Evolutionary conservation across 805 yeast genomes (phyloP).

Genomic region (Yamadazyma paraphyllophila): DNA sequence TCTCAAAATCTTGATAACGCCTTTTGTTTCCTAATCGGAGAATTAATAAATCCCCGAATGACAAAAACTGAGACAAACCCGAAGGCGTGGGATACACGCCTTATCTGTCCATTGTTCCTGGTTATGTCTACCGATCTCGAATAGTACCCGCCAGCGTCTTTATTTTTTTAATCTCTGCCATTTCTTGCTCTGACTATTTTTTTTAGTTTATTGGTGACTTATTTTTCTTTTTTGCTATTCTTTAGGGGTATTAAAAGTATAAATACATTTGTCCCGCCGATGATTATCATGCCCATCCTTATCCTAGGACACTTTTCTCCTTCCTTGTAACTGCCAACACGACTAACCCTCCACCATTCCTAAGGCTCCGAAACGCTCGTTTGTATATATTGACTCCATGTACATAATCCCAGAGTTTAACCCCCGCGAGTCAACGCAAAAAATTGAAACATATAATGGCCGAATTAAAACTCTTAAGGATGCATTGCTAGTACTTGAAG

Average conservation of each 20-base stretch:
- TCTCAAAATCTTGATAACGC: background rate
- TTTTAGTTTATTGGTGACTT: background rate
- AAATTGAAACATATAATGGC: conserved; percentile 57
- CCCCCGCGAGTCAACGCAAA: conserved; percentile 3
- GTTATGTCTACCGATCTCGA: background rate
- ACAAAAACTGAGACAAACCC: background rate
- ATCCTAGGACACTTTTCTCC: background rate
- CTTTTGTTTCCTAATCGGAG: background rate
- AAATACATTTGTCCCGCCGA: background rate
- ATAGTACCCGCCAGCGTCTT: background rate
- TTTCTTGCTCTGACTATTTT: background rate
- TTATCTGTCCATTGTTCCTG: background rate
- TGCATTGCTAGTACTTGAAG: conserved; percentile 65
- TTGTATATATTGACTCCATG: conserved; percentile 14
- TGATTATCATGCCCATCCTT: background rate
- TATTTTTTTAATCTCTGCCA: background rate
- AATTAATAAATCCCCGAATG: background rate
- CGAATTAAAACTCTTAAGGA: conserved; percentile 55
- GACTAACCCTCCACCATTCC: conserved; percentile 1
- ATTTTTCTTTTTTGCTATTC: background rate
- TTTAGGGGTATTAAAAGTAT: background rate
- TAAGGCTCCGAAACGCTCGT: conserved; percentile 6
- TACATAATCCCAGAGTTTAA: conserved; percentile 17
- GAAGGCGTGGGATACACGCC: background rate
- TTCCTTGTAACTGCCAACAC: background rate